Percentiles rank a stretch among this genome's conserved stretches.
Evolutionary conservation across 2,329 filamentous ascomycete species (phyloP).

Genomic region (Fusarium sp.): DNA sequence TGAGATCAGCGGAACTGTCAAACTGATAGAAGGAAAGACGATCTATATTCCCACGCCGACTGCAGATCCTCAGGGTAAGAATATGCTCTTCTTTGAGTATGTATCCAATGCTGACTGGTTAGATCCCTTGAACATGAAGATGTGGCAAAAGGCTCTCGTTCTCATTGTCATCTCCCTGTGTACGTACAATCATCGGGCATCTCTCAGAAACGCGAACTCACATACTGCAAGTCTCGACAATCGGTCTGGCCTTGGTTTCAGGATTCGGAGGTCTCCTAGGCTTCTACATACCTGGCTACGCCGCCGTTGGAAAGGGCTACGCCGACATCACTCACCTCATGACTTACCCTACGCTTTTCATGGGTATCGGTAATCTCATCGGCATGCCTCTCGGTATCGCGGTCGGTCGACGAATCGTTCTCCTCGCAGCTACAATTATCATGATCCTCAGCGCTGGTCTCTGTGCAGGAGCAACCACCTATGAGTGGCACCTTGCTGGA

Average conservation of each 20-base stretch:
- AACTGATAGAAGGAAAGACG: slow-evolving; percentile 29
- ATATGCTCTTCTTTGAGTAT: accelerated
- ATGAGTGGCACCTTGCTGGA: slow-evolving; percentile 38
- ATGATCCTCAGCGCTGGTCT: slow-evolving; percentile 38
- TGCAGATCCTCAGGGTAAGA: slow-evolving; percentile 29
- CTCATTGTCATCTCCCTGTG: slow-evolving; percentile 37
- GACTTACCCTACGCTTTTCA: slow-evolving; percentile 22
- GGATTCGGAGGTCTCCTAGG: slow-evolving; percentile 20
- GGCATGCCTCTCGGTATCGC: slow-evolving; percentile 40
- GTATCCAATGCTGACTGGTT: background rate
- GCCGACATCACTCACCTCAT: slow-evolving; percentile 23
- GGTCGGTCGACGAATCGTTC: slow-evolving; percentile 37
- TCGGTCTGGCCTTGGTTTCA: slow-evolving; percentile 14
- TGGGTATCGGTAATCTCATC: slow-evolving; percentile 41
- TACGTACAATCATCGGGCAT: background rate
- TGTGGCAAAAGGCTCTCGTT: slow-evolving; percentile 38
- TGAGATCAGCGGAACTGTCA: slow-evolving; percentile 38
- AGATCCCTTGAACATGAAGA: slow-evolving; percentile 42
- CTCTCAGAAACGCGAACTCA: background rate
- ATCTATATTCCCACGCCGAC: slow-evolving; percentile 39
- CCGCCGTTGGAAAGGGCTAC: slow-evolving; percentile 14
- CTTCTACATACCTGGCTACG: slow-evolving; percentile 18
- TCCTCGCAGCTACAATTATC: slow-evolving; percentile 33
- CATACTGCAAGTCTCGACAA: slow-evolving; percentile 7
- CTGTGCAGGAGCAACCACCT: slow-evolving; percentile 32